A percentile compares a stretch with the other conserved stretches of the same genome.
Conservation (phyloP, 495 filamentous ascomycete species). For the Aspergillus coremiiformis region DNA sequence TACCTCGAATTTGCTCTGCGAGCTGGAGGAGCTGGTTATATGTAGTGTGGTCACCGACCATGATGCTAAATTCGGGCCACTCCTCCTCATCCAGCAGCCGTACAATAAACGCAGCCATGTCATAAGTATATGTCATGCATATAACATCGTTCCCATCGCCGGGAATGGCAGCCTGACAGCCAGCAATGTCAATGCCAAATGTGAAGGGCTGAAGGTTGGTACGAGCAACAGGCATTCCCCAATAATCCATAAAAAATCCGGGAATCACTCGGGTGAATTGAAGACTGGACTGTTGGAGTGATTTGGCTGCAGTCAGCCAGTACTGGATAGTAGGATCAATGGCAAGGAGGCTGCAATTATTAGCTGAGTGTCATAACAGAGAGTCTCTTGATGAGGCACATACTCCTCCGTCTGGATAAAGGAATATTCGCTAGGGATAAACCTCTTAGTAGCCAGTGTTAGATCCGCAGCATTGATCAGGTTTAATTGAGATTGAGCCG, state of each 20-base stretch:
- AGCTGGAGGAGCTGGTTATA: slow-evolving; percentile 40
- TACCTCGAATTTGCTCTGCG: slow-evolving; percentile 43
- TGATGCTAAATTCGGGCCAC: slow-evolving; percentile 38
- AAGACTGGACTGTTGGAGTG: slow-evolving; percentile 26
- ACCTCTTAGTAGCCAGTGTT: slow-evolving; percentile 36
- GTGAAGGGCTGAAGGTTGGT: slow-evolving; percentile 34
- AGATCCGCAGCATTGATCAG: slow-evolving; percentile 45
- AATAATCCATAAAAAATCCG: slow-evolving; percentile 53
- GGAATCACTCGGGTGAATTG: slow-evolving; percentile 43
- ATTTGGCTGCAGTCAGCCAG: slow-evolving; percentile 28
- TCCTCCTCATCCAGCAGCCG: slow-evolving; percentile 36
- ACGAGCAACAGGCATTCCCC: slow-evolving; percentile 37
- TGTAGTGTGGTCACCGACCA: slow-evolving; percentile 42
- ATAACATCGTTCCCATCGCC: slow-evolving; percentile 42
- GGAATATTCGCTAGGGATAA: slow-evolving; percentile 45
- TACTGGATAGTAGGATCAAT: slow-evolving; percentile 32
- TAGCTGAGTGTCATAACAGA: neutral
- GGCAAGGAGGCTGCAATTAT: slow-evolving; percentile 18
- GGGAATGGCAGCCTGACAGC: slow-evolving; percentile 43
- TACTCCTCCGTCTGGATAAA: slow-evolving; percentile 33
- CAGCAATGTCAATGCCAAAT: slow-evolving; percentile 41
- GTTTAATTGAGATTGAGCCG: slow-evolving; percentile 32
- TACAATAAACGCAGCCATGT: slow-evolving; percentile 45
- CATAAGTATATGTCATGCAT: slow-evolving; percentile 46
- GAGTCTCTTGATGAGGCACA: neutral